Evolutionary conservation across 306 rosid genomes (phyloP), one percentile per base, ranked within the genome.

Genomic region (Trifolium fragiferum): DNA sequence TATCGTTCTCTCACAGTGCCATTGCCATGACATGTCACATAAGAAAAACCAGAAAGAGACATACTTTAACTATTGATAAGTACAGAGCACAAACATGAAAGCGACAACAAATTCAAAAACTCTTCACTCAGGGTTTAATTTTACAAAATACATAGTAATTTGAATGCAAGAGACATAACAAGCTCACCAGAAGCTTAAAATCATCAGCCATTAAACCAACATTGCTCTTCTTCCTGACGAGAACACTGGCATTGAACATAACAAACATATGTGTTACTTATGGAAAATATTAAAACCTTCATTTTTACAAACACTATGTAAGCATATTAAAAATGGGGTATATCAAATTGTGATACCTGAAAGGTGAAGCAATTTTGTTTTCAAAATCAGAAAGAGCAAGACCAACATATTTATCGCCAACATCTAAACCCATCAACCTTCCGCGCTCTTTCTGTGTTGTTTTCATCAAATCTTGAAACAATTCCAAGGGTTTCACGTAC

Each of bases 351-450:
- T 30, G 40, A 37, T 37, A 37, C 98, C 88, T 87, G 21, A 87
- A 51, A 79, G 95, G 97, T 0, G 87, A 86, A 46, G 97, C 97
- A 66, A 89, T 69, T 73, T 78, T 68, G 81, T 94, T 94, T 15
- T 57, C 69, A 10, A 79, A 21, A 68, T 91, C 93, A 15, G 93
- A 91, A 64, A 94, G 88, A 32, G 97, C 87, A 2, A 94, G 66
- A 4, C 97, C 97, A 12, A 94, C 92, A 74, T 91, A 91, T 86
- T 83, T 90, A 40, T 84, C 89, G 1, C 95, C 98, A 47, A 94
- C 96, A 69, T 94, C 98, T 73, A 94, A 82, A 67, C 98, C 95
- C 35, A 94, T 89, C 60, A 91, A 76, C 71, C 92, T 82, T 51
- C 91, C 90, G 0, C 74, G 82, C 53, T 80, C 41, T 10, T 68